These are phyloP conservation scores for Apiospora phragmitis DNA, from an alignment of 2,329 filamentous ascomycete species.

Conservation along the genomic window DNA sequence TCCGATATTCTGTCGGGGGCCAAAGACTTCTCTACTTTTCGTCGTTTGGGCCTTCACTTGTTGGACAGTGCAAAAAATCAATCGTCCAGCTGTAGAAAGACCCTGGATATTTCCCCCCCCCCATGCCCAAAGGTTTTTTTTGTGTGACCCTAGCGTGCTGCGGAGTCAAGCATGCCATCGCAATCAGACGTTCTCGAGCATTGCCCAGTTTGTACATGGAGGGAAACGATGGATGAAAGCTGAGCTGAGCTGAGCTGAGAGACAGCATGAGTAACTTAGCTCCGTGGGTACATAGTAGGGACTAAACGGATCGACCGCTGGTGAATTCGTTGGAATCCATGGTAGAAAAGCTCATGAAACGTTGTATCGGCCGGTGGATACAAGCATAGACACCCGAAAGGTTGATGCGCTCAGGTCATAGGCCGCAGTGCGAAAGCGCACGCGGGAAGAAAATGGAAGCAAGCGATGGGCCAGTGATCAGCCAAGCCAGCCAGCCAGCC, in stretches of 20 bases:
- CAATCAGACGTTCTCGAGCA: not conserved
- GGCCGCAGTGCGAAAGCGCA: not conserved
- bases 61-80: not conserved
- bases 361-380: constrained; percentile 3
- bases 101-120: not conserved
- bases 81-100: not conserved
- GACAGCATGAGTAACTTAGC: not conserved
- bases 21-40: not conserved
- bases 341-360: not conserved
- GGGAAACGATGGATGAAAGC: no score
- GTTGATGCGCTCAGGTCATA: not conserved
- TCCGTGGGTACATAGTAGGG: not conserved
- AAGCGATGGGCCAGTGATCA: not conserved
- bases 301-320: not conserved
- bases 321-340: not conserved
- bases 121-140: not conserved
- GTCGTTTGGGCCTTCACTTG: not conserved
- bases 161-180: not conserved
- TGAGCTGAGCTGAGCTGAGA: not conserved
- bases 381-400: constrained; percentile 4
- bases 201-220: no score
- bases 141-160: not conserved
- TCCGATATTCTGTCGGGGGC: not conserved
- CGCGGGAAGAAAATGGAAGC: not conserved
- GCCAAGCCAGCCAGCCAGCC: not conserved